These are phyloP conservation scores for Metschnikowia koreensis DNA, from an alignment of 805 yeast species.

Conservation along the genomic window DNA sequence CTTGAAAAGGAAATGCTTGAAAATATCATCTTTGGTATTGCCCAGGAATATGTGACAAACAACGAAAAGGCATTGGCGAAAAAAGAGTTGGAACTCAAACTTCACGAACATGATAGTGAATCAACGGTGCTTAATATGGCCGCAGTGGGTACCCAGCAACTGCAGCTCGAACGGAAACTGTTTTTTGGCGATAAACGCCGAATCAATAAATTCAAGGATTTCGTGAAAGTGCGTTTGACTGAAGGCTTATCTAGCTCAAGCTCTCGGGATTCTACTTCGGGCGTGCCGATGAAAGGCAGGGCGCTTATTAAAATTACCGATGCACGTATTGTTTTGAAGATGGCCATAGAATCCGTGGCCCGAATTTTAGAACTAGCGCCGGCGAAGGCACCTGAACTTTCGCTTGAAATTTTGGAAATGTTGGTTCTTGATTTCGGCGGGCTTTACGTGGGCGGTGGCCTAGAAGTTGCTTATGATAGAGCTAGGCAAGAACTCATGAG, in stretches of 20 bases:
- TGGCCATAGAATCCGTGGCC: slow-evolving; percentile 72
- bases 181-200: slow-evolving; percentile 41
- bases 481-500: slow-evolving; percentile 35
- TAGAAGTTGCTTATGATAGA: slow-evolving; percentile 63
- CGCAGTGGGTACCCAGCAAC: slow-evolving; percentile 14
- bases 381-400: slow-evolving; percentile 55
- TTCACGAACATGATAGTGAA: slow-evolving; percentile 34
- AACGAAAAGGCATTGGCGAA: slow-evolving; percentile 37
- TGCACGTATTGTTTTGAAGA: slow-evolving; percentile 64
- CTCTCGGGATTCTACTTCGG: slow-evolving; percentile 11
- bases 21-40: slow-evolving; percentile 45
- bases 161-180: slow-evolving; percentile 26
- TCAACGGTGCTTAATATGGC: slow-evolving; percentile 20
- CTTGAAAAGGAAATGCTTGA: slow-evolving; percentile 69
- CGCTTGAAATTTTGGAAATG: slow-evolving; percentile 65
- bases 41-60: slow-evolving; percentile 42
- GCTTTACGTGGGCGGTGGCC: slow-evolving; percentile 68
- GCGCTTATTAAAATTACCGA: slow-evolving; percentile 38
- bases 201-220: slow-evolving; percentile 52
- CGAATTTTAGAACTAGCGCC: slow-evolving; percentile 75
- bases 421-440: slow-evolving; percentile 69
- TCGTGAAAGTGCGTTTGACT: slow-evolving; percentile 49
- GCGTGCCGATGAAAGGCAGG: slow-evolving; percentile 16
- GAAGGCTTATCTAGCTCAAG: slow-evolving; percentile 16
- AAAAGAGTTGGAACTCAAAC: slow-evolving; percentile 34